phyloP scores from a whole-genome alignment of 495 filamentous ascomycete genomes.

The Xylaria venustula region DNA sequence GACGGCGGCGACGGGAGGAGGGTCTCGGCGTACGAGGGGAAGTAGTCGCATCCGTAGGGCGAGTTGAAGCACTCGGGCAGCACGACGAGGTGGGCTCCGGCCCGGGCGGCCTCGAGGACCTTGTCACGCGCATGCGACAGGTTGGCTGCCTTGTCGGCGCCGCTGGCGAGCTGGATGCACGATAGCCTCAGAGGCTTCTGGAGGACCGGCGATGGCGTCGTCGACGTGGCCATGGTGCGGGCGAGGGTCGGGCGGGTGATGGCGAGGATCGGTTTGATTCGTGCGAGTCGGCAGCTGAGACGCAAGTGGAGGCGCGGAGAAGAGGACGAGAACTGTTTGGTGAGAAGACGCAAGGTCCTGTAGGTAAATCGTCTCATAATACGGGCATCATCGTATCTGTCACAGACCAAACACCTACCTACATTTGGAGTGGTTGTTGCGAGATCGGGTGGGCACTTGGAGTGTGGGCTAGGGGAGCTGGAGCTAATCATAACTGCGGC shows the following conservation, averaged over 20 bases:
- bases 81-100: conserved; percentile 73
- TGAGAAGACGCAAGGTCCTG: conserved; percentile 12
- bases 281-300: neutral
- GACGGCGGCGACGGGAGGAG: conserved; percentile 78
- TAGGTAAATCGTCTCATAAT: conserved; percentile 22
- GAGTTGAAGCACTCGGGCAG: conserved; percentile 94
- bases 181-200: conserved; percentile 76
- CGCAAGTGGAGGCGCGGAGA: neutral
- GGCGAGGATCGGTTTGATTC: conserved; percentile 2
- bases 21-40: conserved; percentile 87
- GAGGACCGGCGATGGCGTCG: conserved; percentile 54
- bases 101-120: conserved; percentile 75
- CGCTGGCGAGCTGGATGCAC: conserved; percentile 76
- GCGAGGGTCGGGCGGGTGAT: conserved; percentile 3
- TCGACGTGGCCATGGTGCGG: conserved; percentile 51
- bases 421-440: neutral
- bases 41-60: conserved; percentile 89
- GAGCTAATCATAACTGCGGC: neutral
- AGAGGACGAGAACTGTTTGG: conserved; percentile 3
- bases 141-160: conserved; percentile 80
- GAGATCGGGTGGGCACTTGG: neutral
- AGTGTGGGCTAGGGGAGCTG: neutral
- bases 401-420: neutral
- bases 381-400: conserved; percentile 7
- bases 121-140: conserved; percentile 76